Conservation (phyloP, 106 monocot genomes). For the Dendrobium huoshanense region DNA sequence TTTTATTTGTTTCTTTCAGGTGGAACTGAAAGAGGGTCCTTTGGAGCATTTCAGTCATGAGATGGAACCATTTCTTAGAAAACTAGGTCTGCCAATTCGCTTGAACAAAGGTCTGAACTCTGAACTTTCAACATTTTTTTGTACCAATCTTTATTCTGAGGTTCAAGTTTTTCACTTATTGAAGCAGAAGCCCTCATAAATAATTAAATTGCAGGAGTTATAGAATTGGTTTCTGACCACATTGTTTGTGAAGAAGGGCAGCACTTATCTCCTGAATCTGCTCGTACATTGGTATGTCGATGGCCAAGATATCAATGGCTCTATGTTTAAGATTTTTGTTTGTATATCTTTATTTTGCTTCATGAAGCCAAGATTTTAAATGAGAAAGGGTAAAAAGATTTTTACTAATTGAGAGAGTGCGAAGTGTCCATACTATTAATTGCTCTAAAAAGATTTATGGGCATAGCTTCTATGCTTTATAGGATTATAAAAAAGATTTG, state of each 20-base stretch:
- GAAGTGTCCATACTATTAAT: no score
- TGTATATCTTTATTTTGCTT: no score
- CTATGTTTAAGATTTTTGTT: no score
- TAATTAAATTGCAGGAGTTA: constrained; percentile 43
- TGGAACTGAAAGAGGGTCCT: constrained; percentile 88
- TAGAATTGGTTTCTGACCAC: constrained; percentile 84
- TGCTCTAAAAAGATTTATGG: no score
- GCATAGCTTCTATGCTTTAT: no score
- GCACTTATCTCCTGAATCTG: constrained; percentile 73
- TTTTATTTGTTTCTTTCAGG: constrained; percentile 31
- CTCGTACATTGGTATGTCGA: constrained; percentile 63
- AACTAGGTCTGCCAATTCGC: constrained; percentile 83
- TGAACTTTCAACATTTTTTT: neutral
- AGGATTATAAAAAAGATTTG: no score
- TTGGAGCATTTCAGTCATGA: constrained; percentile 91
- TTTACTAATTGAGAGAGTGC: no score
- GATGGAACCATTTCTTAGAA: constrained; percentile 73
- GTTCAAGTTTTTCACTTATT: neutral
- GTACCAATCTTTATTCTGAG: neutral
- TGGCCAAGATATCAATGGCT: neutral
- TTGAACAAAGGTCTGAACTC: constrained; percentile 70
- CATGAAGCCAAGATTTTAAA: no score
- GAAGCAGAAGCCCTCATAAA: neutral
- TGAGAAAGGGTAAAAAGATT: no score
- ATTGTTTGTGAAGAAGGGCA: constrained; percentile 88